phyloP scores from a whole-genome alignment of 352 stramenopile genomes.

The Paralagenidium karlingii region DNA sequence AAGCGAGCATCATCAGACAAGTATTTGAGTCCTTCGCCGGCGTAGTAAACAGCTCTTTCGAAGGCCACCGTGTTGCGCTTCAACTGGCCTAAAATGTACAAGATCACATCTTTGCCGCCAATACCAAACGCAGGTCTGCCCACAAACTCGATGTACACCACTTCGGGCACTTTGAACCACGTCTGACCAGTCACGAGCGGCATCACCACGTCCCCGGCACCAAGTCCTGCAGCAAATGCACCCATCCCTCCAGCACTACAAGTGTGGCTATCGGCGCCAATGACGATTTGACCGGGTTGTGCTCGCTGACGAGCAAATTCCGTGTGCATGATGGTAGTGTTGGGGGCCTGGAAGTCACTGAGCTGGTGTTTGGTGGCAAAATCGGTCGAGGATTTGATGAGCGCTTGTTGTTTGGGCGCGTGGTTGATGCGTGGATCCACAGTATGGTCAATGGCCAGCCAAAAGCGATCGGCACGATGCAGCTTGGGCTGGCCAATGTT shows the following conservation, averaged over 20 bases:
- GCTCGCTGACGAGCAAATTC: slow-evolving; percentile 71
- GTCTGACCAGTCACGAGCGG: slow-evolving; percentile 71
- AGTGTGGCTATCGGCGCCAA: slow-evolving; percentile 68
- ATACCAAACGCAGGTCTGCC: slow-evolving; percentile 52
- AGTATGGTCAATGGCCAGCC: slow-evolving; percentile 72
- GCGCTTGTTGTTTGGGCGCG: slow-evolving; percentile 58
- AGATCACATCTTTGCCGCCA: slow-evolving; percentile 68
- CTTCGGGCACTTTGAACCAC: slow-evolving; percentile 76
- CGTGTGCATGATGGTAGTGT: slow-evolving; percentile 82
- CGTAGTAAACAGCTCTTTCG: slow-evolving; percentile 68
- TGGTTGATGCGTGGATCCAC: slow-evolving; percentile 70
- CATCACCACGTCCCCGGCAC: slow-evolving; percentile 72
- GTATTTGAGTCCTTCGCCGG: slow-evolving; percentile 38
- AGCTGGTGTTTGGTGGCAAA: slow-evolving; percentile 59
- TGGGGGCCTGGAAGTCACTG: slow-evolving; percentile 68
- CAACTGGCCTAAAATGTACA: slow-evolving; percentile 63
- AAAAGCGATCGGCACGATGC: slow-evolving; percentile 72
- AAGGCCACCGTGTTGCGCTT: slow-evolving; percentile 79
- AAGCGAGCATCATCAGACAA: slow-evolving; percentile 72
- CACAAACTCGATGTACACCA: slow-evolving; percentile 71
- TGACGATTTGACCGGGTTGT: slow-evolving; percentile 71
- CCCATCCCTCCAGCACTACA: slow-evolving; percentile 69
- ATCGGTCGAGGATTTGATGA: slow-evolving; percentile 68
- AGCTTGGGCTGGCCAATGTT: slow-evolving; percentile 54
- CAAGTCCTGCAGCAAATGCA: slow-evolving; percentile 53